Evolutionary conservation across 805 yeast genomes (phyloP), one percentile per base, ranked within the genome.

Genomic region (Debaryomyces maramus): DNA sequence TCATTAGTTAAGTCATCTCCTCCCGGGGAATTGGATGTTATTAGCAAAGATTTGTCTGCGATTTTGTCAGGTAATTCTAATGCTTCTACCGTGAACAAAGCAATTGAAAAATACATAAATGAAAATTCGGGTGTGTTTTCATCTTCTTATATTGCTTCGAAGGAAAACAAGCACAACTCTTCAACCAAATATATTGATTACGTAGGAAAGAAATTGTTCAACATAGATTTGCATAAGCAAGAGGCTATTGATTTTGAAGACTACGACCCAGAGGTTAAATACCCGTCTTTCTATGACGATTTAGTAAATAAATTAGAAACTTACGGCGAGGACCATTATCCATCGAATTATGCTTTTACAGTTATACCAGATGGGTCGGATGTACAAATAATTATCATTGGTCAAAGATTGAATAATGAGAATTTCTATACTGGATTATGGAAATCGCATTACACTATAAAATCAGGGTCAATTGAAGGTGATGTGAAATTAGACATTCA

Each of bases 371-470:
- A 39, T 1, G 61, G 50, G 9, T 45, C 47, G 4, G 56, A 45
- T 3, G 70, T 80, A 19, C 48, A 70, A 5, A 52, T 89, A 5
- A 70, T 85, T 5, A 72, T 89, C 18, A 73, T 84, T 34, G 95
- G 91, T 39, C 83, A 80, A 49, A 81, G 80, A 60, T 70, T 80
- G 49, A 88, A 83, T 59, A 80, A 85, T 33, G 72, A 75, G 28
- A 91, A 91, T 67, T 89, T 72, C 66, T 87, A 90, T 78, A 88
- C 88, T 52, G 98, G 98, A 6, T 78, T 81, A 57, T 89, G 97
- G 97, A 77, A 70, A 38, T 82, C 95, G 1, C 65, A 69, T 44
- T 89, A 88, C 62, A 55, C 64, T 5, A 67, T 76, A 41, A 59
- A 73, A 51, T 22, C 50, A 3, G 58, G 56, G 0, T 39, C 58